Evolutionary conservation across 257 asterid species (phyloP), one percentile per base, ranked within the genome.

Genomic region (Lavandula angustifolia): DNA sequence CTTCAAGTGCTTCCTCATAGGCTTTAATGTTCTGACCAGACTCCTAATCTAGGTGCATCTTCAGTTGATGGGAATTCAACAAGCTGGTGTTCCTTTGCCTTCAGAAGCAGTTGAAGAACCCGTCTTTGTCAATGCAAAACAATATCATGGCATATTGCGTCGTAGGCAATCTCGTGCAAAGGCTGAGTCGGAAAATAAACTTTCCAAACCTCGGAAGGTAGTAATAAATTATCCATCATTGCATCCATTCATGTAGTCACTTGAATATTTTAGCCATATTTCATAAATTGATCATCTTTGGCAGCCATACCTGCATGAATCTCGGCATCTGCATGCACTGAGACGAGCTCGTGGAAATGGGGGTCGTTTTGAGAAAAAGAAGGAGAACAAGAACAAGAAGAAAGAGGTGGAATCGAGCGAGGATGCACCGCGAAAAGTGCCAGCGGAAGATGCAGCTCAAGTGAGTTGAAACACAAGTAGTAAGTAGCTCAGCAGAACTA

Each of bases 281-380:
- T 22, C 27, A 22, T 22, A 22, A 22, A 3, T 61, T 57, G 65
- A 40, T 22, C 40, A 41, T 57, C 72, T 54, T 62, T 73, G 64
- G 88, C 95, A 88, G 98, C 96, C 96, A 22, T 91, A 91, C 79
- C 78, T 91, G 87, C 95, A 91, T 60, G 98, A 91, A 76, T 91
- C 98, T 72, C 90, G 95, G 43, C 95, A 91, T 76, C 68, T 78
- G 77, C 96, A 92, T 79, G 98, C 98, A 29, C 71, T 92, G 60
- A 85, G 81, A 81, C 83, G 98, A 74, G 87, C 90, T 51, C 81
- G 95, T 56, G 95, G 98, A 59, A 77, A 67, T 8, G 98, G 98
- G 16, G 96, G 98, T 10, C 96, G 96, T 60, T 92, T 92, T 79
- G 94, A 86, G 54, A 87, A 87, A 83, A 90, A 87, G 81, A 79